Conservation (phyloP, 306 rosid genomes). For the Hylodesmum podocarpum region DNA sequence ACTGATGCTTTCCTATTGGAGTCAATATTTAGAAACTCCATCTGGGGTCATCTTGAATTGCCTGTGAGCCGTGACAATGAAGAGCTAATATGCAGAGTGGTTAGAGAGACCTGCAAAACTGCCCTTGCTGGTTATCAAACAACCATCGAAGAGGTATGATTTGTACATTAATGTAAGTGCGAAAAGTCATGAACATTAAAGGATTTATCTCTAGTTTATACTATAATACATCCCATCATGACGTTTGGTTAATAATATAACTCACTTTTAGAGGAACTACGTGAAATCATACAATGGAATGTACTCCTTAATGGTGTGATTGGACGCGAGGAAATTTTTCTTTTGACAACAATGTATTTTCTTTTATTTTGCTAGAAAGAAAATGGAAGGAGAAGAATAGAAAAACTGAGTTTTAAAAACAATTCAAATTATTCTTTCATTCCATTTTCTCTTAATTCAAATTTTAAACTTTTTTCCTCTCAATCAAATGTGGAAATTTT, state of each 20-base stretch:
- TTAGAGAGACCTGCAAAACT: slow-evolving; percentile 72
- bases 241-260: neutral
- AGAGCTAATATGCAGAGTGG: slow-evolving; percentile 75
- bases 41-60: slow-evolving; percentile 80
- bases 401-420: too few species aligned
- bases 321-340: neutral
- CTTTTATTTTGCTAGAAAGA: too few species aligned
- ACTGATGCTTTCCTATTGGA: slow-evolving; percentile 87
- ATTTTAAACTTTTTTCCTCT: too few species aligned
- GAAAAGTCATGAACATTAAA: neutral
- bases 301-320: neutral
- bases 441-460: neutral
- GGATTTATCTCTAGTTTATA: neutral
- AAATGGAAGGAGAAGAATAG: too few species aligned
- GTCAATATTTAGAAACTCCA: slow-evolving; percentile 71
- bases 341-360: neutral
- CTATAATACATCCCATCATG: neutral
- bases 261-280: neutral
- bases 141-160: slow-evolving; percentile 81
- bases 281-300: neutral
- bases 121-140: slow-evolving; percentile 78
- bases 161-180: neutral
- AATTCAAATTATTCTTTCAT: neutral
- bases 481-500: neutral
- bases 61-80: slow-evolving; percentile 86